Evolutionary conservation across 75 land plant species (phyloP), one percentile per base, ranked within the genome.

Genomic region (Cryptomeria japonica): DNA sequence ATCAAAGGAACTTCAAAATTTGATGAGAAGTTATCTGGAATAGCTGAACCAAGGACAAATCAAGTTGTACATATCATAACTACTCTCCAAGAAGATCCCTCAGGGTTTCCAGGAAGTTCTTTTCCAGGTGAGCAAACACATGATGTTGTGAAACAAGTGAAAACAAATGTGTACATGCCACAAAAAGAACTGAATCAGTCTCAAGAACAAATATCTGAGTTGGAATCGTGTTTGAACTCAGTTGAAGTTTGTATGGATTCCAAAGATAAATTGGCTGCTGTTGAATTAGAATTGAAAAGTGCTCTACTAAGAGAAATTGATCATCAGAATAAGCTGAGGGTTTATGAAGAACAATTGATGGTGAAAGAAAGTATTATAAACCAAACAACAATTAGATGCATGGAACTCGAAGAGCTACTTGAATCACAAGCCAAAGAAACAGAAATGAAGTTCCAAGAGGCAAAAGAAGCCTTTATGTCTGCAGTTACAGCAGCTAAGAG

Each of bases 21-120:
- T 70, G 92, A 93, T 68, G 93, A 93, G 56, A 87, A 83, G 34
- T 37, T 93, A 84, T 86, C 90, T 41, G 90, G 93, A 58, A 3
- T 51, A 0, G 86, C 92, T 68, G 88, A 95, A 42, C 5, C 64
- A 51, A 90, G 86, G 80, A 89, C 92, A 70, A 93, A 92, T 78
- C 92, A 91, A 83, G 87, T 90, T 88, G 94, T 92, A 75, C 80
- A 87, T 86, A 92, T 91, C 83, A 89, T 92, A 85, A 87, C 83
- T 87, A 47, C 87, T 47, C 84, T 93, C 7, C 91, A 92, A 64
- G 70, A 64, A 75, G 77, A 75, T 3, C 68, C 51, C 49, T 64
- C 7, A 31, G 37, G 34, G 86, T 31, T 85, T 85, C 34, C 53
- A 37, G 64, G 28, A 56, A 18, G 49, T 85, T 61, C 34, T 19